phyloP scores from a whole-genome alignment of 2,329 filamentous ascomycete genomes.

The Mycosphaerella sp. region DNA sequence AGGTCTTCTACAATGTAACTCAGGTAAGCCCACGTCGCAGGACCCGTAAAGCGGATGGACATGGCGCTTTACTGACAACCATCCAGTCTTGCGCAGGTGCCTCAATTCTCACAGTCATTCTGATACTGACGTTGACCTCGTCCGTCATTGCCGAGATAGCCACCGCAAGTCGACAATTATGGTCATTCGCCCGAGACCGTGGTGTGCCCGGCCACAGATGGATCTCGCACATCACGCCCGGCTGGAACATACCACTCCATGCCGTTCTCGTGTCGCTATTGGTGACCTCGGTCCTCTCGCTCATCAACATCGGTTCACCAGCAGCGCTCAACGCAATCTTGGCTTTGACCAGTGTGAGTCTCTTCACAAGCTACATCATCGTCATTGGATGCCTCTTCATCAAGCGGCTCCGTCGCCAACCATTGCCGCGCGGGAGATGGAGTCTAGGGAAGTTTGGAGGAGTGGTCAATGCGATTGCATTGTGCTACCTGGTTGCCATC shows the following conservation, averaged over 20 bases:
- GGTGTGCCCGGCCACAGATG: slow-evolving; percentile 23
- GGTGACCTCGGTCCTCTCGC: slow-evolving; percentile 24
- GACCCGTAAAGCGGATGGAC: too few species aligned
- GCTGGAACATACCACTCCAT: slow-evolving; percentile 23
- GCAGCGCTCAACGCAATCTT: slow-evolving; percentile 36
- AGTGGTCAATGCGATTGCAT: slow-evolving; percentile 8
- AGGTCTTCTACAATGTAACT: slow-evolving; percentile 28
- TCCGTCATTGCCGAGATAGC: slow-evolving; percentile 25
- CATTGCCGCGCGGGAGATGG: slow-evolving; percentile 37
- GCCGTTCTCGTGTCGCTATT: slow-evolving; percentile 23
- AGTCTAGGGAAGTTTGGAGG: slow-evolving; percentile 31
- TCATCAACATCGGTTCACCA: slow-evolving; percentile 27
- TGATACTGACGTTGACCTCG: slow-evolving; percentile 21
- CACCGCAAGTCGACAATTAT: slow-evolving; percentile 29
- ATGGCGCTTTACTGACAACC: too few species aligned
- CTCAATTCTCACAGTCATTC: slow-evolving; percentile 29
- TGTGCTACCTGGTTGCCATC: slow-evolving; percentile 7
- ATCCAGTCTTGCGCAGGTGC: slow-evolving; percentile 4
- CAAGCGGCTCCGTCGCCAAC: slow-evolving; percentile 33
- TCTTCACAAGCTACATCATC: slow-evolving; percentile 40
- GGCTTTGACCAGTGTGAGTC: slow-evolving; percentile 36
- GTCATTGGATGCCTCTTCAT: slow-evolving; percentile 39
- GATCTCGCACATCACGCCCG: slow-evolving; percentile 17
- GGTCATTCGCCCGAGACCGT: slow-evolving; percentile 38
- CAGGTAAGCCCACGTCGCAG: too few species aligned